phyloP scores from a whole-genome alignment of 2,329 filamentous ascomycete species.

The Pseudogymnoascus sp. region DNA sequence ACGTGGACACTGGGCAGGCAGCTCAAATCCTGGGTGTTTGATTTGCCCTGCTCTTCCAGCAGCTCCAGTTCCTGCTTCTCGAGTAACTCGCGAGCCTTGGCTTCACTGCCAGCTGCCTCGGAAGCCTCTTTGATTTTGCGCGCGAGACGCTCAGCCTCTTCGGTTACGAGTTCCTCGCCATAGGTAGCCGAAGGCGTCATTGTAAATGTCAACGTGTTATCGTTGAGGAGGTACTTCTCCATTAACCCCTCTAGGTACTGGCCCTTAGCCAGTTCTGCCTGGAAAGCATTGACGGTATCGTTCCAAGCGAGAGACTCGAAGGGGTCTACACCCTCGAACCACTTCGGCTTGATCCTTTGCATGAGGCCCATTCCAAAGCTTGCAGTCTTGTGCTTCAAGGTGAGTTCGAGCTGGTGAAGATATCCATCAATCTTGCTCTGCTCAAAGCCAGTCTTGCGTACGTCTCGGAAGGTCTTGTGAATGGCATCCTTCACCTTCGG shows the following conservation, averaged over 20 bases:
- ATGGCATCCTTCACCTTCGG: constrained; percentile 68
- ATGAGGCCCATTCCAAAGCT: constrained; percentile 89
- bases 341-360: constrained; percentile 79
- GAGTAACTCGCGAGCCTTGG: constrained; percentile 63
- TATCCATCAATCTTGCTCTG: constrained; percentile 86
- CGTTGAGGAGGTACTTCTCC: constrained; percentile 83
- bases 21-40: constrained; percentile 75
- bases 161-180: constrained; percentile 62
- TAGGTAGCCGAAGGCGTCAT: constrained; percentile 82
- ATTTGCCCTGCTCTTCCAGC: constrained; percentile 73
- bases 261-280: constrained; percentile 64
- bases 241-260: constrained; percentile 78
- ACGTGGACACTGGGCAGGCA: constrained; percentile 84
- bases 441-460: constrained; percentile 72
- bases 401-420: constrained; percentile 87
- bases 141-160: constrained; percentile 69
- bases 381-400: constrained; percentile 90
- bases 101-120: constrained; percentile 59
- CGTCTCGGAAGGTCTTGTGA: constrained; percentile 62
- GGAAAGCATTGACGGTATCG: constrained; percentile 75
- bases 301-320: constrained; percentile 91
- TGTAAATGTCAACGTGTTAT: constrained; percentile 82
- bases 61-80: constrained; percentile 73
- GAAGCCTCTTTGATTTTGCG: constrained; percentile 65
- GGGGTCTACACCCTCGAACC: constrained; percentile 93